Conservation (phyloP, 306 rosid species). For the Gynostemma pentaphyllum region DNA sequence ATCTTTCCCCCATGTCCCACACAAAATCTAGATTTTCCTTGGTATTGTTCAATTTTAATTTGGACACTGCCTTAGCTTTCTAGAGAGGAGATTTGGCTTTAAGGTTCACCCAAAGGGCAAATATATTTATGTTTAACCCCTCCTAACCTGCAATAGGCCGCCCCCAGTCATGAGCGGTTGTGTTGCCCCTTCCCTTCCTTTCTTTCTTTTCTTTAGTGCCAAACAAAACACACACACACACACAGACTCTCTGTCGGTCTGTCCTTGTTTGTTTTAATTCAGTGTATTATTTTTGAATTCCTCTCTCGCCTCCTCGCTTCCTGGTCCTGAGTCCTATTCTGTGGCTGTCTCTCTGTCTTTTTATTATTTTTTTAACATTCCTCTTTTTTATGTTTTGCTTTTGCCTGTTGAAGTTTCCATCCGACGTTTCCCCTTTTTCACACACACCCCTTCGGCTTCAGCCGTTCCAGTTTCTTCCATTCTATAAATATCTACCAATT, state of each 20-base stretch:
- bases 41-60: no score
- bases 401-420: constrained; percentile 37
- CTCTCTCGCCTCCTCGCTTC: constrained; percentile 5
- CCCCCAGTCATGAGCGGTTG: not conserved
- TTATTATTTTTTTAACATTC: not conserved
- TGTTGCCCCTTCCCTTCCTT: not conserved
- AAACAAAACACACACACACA: no score
- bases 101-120: not conserved
- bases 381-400: no score
- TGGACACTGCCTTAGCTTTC: no score
- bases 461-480: not conserved
- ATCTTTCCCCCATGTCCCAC: no score
- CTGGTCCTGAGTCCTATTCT: no score
- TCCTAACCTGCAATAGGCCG: not conserved
- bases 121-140: not conserved
- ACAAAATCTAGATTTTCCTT: no score
- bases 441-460: not conserved
- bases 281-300: constrained; percentile 10
- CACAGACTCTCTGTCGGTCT: not conserved
- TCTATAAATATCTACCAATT: no score
- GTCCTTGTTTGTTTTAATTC: not conserved
- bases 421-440: constrained; percentile 34
- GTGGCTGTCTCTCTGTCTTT: not conserved
- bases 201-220: not conserved
- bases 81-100: not conserved